Evolutionary conservation across 768 basidiomycete genomes (phyloP).

Genomic region (Pleurotus tuoliensis): DNA sequence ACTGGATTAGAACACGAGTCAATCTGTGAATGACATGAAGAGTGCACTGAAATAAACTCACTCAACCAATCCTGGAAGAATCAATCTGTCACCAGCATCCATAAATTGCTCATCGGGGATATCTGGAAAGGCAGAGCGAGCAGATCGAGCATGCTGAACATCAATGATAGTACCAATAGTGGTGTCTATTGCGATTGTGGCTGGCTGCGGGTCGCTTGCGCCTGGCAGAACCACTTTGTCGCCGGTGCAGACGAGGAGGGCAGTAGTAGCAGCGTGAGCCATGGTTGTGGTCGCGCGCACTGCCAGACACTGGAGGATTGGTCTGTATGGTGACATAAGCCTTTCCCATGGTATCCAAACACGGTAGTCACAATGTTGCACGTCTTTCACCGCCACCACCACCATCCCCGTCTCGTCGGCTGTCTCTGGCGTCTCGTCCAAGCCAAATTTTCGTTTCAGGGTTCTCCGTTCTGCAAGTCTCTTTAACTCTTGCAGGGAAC

Average conservation of each 20-base stretch:
- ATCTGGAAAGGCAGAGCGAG: slow-evolving; percentile 25
- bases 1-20: slow-evolving; percentile 33
- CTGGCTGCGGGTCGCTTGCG: slow-evolving; percentile 44
- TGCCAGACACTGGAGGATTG: slow-evolving; percentile 21
- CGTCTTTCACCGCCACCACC: neutral
- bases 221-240: slow-evolving; percentile 57
- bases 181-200: slow-evolving; percentile 60
- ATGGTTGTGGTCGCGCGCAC: slow-evolving; percentile 9
- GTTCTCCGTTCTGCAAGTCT: neutral
- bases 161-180: slow-evolving; percentile 56
- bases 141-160: slow-evolving; percentile 33
- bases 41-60: slow-evolving; percentile 26
- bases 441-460: neutral
- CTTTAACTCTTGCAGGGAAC: neutral
- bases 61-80: slow-evolving; percentile 85
- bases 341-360: slow-evolving; percentile 1
- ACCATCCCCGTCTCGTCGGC: neutral
- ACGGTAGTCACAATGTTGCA: neutral
- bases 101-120: slow-evolving; percentile 36
- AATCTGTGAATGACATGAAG: neutral
- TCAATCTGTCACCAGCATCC: slow-evolving; percentile 51
- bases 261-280: neutral
- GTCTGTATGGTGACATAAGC: slow-evolving; percentile 2
- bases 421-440: no score
- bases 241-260: slow-evolving; percentile 41